Evolutionary conservation across 352 stramenopile genomes (phyloP).

Genomic region (Phytophthora nicotianae): DNA sequence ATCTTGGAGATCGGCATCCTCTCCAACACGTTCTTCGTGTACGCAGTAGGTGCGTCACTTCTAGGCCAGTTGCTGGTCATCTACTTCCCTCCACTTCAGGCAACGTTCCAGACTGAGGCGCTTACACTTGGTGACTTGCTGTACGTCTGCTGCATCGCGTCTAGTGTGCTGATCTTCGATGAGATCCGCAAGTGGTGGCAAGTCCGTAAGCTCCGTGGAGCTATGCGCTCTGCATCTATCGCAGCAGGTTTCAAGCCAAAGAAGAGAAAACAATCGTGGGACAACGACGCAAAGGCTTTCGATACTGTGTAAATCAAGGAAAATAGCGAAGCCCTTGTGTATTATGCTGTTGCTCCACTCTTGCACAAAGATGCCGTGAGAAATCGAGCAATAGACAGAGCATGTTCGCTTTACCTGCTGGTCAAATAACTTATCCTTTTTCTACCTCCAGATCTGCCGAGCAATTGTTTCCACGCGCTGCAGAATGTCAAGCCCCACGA

Average conservation of each 20-base stretch:
- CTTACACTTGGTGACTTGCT: slow-evolving; percentile 92
- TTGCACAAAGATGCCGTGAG: slow-evolving; percentile 12
- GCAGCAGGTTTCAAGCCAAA: slow-evolving; percentile 44
- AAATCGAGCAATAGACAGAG: slow-evolving; percentile 36
- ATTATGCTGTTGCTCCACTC: slow-evolving; percentile 26
- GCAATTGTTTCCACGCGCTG: slow-evolving; percentile 12
- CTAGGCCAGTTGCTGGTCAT: slow-evolving; percentile 96
- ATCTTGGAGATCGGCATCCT: slow-evolving; percentile 93
- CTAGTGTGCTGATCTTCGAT: slow-evolving; percentile 93
- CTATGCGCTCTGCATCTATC: slow-evolving; percentile 40
- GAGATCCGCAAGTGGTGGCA: slow-evolving; percentile 92
- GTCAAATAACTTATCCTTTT: slow-evolving; percentile 28
- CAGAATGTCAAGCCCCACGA: slow-evolving; percentile 40
- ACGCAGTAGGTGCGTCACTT: slow-evolving; percentile 92
- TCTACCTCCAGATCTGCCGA: slow-evolving; percentile 16
- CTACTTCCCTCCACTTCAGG: slow-evolving; percentile 96
- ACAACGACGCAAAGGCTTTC: slow-evolving; percentile 61
- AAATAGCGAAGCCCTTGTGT: slow-evolving; percentile 15
- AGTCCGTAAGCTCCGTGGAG: slow-evolving; percentile 40
- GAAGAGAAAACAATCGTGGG: slow-evolving; percentile 77
- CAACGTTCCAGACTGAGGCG: slow-evolving; percentile 96
- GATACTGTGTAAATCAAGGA: slow-evolving; percentile 58
- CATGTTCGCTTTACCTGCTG: slow-evolving; percentile 8
- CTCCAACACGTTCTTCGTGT: slow-evolving; percentile 95
- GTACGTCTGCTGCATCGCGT: slow-evolving; percentile 93